Base-by-base conservation (phyloP, 2,329 filamentous ascomycete species). In the Lecanicillium sp. region DNA sequence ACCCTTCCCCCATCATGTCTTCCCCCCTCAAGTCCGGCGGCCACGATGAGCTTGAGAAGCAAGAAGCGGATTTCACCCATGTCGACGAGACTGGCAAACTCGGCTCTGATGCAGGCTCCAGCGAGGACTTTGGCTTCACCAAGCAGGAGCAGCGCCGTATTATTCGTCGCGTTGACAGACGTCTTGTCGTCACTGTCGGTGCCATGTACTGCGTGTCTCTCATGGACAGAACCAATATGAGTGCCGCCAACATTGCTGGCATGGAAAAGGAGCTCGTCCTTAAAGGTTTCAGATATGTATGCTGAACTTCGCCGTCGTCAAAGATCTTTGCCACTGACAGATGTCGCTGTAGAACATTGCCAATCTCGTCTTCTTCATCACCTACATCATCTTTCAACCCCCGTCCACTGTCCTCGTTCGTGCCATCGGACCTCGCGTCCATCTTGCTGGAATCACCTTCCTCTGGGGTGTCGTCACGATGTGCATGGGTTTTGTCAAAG, bases 141-240 rank as follows among this genome's bases (percentile, higher is more conserved):
- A 68, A 68, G 0, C 59, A 67, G 14, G 79, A 90, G 60, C 74
- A 84, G 61, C 75, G 66, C 54, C 71, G 63, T 30, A 85, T 92
- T 51, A 77, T 88, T 30, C 69, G 72, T 40, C 75, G 77, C 11
- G 68, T 92, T 48, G 87, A 94, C 58, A 64, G 68, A 20, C 75
- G 80, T 3, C 64, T 84, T 4, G 74, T 84, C 29, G 54, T 71
- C 4, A 79, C 72, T 2, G 73, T 78, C 4, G 80, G 80, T 15
- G 54, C 71, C 46, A 72, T 87, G 62, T 89, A 89, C 59, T 86
- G 82, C 55, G 69, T 86, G 49, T 82, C 75, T 46, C 63, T 90
- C 43, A 85, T 90, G 77, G 86, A 92, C 54, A 70, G 86, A 22
- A 87, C 82, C 2, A 90, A 90, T 58, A 62, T 89, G 55, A 76